These are phyloP conservation scores for Cornus florida DNA, from an alignment of 148 eudicot species.

Conservation along the genomic window DNA sequence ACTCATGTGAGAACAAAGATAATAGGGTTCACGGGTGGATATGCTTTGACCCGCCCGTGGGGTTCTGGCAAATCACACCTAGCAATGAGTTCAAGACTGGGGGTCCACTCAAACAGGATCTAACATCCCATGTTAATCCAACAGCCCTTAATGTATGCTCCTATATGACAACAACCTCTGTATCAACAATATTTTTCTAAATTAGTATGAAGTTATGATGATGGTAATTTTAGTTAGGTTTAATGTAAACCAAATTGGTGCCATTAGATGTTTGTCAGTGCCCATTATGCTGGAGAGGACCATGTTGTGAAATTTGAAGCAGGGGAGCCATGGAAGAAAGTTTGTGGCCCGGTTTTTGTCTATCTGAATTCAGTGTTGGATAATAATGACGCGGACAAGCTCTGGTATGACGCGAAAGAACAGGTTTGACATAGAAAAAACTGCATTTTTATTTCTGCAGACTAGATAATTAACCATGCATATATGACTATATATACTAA, in stretches of 20 bases:
- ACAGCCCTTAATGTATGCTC: slow-evolving; percentile 65
- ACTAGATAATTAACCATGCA: neutral
- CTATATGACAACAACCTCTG: neutral
- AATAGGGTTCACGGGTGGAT: slow-evolving; percentile 81
- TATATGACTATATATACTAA: neutral
- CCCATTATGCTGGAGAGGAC: slow-evolving; percentile 75
- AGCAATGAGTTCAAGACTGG: slow-evolving; percentile 80
- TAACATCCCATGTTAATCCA: slow-evolving; percentile 89
- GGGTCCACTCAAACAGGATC: slow-evolving; percentile 76
- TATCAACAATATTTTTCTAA: too few relatives aligned
- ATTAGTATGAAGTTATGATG: neutral
- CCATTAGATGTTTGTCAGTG: slow-evolving; percentile 64
- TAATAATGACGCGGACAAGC: slow-evolving; percentile 43
- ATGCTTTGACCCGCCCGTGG: slow-evolving; percentile 55
- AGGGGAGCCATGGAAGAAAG: slow-evolving; percentile 85
- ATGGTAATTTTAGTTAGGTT: neutral
- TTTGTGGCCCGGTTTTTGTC: slow-evolving; percentile 77
- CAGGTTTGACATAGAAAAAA: slow-evolving; percentile 44
- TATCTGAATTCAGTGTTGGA: slow-evolving; percentile 56
- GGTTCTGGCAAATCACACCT: slow-evolving; percentile 90
- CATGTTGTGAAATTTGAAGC: slow-evolving; percentile 46
- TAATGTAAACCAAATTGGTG: neutral
- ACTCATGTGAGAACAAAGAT: slow-evolving; percentile 81
- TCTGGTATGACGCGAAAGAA: slow-evolving; percentile 81
- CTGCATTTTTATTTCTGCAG: too few relatives aligned